These are phyloP conservation scores for Sapria himalayana DNA, from an alignment of 345 rosid species.

Conservation along the genomic window DNA sequence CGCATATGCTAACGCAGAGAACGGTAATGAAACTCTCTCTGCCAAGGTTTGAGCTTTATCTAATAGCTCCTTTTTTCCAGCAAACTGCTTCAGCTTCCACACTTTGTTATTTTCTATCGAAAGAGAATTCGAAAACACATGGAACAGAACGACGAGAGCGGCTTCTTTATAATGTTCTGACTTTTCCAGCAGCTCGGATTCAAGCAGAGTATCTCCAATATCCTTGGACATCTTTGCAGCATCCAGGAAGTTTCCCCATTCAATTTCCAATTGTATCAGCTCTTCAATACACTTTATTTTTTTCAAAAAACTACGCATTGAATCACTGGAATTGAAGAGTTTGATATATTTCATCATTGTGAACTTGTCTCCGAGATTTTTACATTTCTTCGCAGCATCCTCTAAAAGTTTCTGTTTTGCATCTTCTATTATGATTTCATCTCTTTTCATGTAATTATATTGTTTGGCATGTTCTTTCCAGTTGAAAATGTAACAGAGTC, in stretches of 20 bases:
- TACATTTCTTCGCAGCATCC: too few species aligned
- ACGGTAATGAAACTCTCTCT: background rate
- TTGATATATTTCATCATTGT: slow-evolving; percentile 14
- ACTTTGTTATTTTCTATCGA: slow-evolving; percentile 7
- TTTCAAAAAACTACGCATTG: slow-evolving; percentile 6
- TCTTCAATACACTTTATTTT: slow-evolving; percentile 9
- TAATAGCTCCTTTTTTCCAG: slow-evolving; percentile 5
- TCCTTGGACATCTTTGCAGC: slow-evolving; percentile 13
- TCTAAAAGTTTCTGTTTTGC: too few species aligned
- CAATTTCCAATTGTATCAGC: slow-evolving; percentile 12
- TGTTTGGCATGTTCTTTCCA: too few species aligned
- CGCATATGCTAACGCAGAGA: background rate
- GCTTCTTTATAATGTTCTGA: slow-evolving; percentile 6
- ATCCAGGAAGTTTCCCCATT: slow-evolving; percentile 10
- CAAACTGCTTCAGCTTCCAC: slow-evolving; percentile 6
- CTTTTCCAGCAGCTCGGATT: slow-evolving; percentile 1
- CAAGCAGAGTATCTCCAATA: slow-evolving; percentile 7
- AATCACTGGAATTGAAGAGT: slow-evolving; percentile 4
- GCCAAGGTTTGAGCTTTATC: slow-evolving; percentile 2
- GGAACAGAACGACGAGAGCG: background rate
- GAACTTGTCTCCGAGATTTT: too few species aligned
- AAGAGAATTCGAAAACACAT: slow-evolving; percentile 6
- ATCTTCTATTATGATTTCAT: too few species aligned
- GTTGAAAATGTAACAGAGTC: too few species aligned
- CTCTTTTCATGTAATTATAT: too few species aligned